phyloP scores from a whole-genome alignment of 2,329 filamentous ascomycete genomes.

The Aspergillus floridensis region DNA sequence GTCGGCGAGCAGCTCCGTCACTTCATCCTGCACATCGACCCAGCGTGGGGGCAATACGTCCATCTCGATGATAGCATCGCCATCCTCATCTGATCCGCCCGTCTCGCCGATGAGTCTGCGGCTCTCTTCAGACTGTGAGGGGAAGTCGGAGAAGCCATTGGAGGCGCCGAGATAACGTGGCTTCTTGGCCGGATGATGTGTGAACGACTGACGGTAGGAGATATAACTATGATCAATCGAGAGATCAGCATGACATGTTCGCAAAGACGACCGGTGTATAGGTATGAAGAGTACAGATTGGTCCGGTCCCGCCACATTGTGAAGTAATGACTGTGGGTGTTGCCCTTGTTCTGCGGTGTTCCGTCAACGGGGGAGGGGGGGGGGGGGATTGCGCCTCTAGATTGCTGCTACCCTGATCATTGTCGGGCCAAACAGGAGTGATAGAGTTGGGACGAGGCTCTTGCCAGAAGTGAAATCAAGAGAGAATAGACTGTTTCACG shows the following conservation, averaged over 20 bases:
- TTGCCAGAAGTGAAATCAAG: too few species aligned
- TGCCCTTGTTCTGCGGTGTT: slow-evolving; percentile 12
- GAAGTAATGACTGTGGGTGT: slow-evolving; percentile 45
- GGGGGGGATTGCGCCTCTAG: slow-evolving; percentile 12
- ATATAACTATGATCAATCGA: slow-evolving; percentile 67
- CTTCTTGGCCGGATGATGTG: slow-evolving; percentile 88
- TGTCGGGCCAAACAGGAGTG: slow-evolving; percentile 2
- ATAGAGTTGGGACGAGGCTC: background rate
- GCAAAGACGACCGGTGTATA: background rate
- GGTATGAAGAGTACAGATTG: slow-evolving; percentile 67
- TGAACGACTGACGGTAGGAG: slow-evolving; percentile 97
- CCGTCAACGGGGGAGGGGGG: slow-evolving; percentile 18
- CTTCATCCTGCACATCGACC: slow-evolving; percentile 93
- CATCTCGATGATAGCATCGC: slow-evolving; percentile 97
- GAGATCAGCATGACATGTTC: slow-evolving; percentile 10
- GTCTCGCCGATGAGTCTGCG: slow-evolving; percentile 80
- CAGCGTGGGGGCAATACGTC: slow-evolving; percentile 91
- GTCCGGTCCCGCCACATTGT: slow-evolving; percentile 99
- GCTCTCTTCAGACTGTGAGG: slow-evolving; percentile 62
- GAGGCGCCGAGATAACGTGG: slow-evolving; percentile 63
- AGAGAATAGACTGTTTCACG: too few species aligned
- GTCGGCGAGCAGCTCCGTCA: slow-evolving; percentile 74
- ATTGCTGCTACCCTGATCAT: slow-evolving; percentile 16
- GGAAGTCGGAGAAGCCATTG: slow-evolving; percentile 61
- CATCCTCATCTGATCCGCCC: slow-evolving; percentile 71